phyloP scores from a whole-genome alignment of 257 asterid genomes.

The Datura wrightii region DNA sequence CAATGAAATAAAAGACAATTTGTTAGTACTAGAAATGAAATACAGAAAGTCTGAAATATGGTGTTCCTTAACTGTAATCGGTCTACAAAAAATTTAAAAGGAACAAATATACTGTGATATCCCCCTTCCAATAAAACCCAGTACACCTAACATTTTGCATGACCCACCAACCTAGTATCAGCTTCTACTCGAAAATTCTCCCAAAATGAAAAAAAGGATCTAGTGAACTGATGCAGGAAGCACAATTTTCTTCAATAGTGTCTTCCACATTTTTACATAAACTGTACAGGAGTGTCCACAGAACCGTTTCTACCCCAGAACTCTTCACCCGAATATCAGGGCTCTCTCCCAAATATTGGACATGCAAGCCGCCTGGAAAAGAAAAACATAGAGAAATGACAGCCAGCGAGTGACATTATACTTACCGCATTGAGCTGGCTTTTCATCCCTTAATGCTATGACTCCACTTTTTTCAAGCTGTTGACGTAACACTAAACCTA shows the following conservation, averaged over 20 bases:
- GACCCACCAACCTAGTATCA: not conserved
- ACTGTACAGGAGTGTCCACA: constrained; percentile 11
- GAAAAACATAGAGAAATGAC: constrained; percentile 30
- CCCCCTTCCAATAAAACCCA: not conserved
- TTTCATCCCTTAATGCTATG: not conserved
- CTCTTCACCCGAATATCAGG: not conserved
- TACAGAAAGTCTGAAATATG: not conserved
- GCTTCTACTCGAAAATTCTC: not conserved
- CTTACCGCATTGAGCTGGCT: constrained; percentile 34
- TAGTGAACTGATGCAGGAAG: not conserved
- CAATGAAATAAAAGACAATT: too few relatives aligned
- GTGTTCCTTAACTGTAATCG: not conserved
- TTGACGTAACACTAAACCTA: constrained; percentile 31
- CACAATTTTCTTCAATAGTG: not conserved
- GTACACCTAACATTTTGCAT: not conserved
- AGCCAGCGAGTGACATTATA: constrained; percentile 33
- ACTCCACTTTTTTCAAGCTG: constrained; percentile 25
- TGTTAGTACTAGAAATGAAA: not conserved
- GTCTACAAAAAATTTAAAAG: not conserved
- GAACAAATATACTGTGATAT: not conserved
- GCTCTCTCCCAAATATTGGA: not conserved
- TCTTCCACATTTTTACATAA: not conserved
- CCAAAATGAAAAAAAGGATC: not conserved
- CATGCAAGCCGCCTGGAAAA: constrained; percentile 30
- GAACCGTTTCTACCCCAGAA: not conserved